phyloP scores from a whole-genome alignment of 257 asterid genomes.

The Orobanche coerulescens region DNA sequence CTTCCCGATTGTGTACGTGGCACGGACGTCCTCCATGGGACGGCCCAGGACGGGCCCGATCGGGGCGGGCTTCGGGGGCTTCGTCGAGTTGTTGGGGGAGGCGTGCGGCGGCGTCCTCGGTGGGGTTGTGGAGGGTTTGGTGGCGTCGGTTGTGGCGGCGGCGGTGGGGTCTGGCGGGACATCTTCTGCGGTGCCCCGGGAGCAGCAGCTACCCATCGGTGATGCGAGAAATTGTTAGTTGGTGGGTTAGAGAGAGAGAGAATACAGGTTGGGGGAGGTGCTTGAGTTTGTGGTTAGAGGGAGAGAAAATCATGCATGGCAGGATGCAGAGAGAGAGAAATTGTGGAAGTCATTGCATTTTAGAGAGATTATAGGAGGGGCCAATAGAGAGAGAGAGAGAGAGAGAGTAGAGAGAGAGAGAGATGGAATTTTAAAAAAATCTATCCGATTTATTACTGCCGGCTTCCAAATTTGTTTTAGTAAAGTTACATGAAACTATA shows the following conservation, averaged over 20 bases:
- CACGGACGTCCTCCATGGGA: constrained; percentile 69
- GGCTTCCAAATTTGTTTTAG: no score
- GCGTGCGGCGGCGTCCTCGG: not conserved
- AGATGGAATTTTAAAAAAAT: not conserved
- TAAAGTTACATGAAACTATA: no score
- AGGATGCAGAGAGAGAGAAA: constrained; percentile 11
- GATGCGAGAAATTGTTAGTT: not conserved
- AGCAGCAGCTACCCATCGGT: constrained; percentile 63
- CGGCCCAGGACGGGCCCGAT: constrained; percentile 72
- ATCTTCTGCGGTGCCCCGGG: constrained; percentile 35
- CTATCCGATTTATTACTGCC: no score
- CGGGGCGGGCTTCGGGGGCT: constrained; percentile 33
- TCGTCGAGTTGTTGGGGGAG: constrained; percentile 31
- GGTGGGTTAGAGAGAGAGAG: constrained; percentile 14
- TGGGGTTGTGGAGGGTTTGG: constrained; percentile 7
- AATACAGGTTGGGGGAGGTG: constrained; percentile 9
- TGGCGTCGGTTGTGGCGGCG: not conserved
- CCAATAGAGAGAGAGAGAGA: not conserved
- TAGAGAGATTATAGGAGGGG: constrained; percentile 42
- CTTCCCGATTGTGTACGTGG: constrained; percentile 61
- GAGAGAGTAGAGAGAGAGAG: constrained; percentile 9
- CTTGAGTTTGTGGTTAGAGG: constrained; percentile 21
- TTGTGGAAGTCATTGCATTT: constrained; percentile 26
- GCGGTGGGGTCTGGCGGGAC: constrained; percentile 14
- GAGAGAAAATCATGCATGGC: constrained; percentile 27